Percentiles rank a stretch among this genome's conserved stretches.
Evolutionary conservation across 2,329 filamentous ascomycete genomes (phyloP).

Genomic region (Talaromyces sp.): DNA sequence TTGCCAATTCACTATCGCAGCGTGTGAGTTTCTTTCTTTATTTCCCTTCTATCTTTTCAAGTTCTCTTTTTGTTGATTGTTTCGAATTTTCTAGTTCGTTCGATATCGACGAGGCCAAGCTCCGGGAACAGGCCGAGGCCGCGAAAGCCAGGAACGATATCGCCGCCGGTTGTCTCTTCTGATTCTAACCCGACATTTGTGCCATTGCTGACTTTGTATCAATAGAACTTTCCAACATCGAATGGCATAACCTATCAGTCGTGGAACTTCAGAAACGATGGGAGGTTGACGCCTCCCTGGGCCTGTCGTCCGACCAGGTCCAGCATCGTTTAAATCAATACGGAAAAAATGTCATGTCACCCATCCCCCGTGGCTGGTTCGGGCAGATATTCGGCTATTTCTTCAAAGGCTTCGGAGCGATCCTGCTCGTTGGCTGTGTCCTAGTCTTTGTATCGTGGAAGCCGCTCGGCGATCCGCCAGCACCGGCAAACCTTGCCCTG

Average conservation of each 20-base stretch:
- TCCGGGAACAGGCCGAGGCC: conserved; percentile 37
- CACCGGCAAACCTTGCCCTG: conserved; percentile 64
- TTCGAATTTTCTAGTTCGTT: conserved; percentile 38
- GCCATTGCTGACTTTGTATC: background rate
- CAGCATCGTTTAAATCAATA: conserved; percentile 52
- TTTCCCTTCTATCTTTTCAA: background rate
- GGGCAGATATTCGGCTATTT: conserved; percentile 62
- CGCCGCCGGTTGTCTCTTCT: conserved; percentile 35
- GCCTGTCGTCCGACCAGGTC: conserved; percentile 57
- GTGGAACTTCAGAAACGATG: conserved; percentile 58
- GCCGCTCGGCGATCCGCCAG: conserved; percentile 66
- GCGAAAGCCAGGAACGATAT: conserved; percentile 41
- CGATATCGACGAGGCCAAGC: conserved; percentile 52
- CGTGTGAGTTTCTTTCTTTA: conserved; percentile 14
- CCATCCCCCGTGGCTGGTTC: conserved; percentile 57
- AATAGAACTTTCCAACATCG: conserved; percentile 54
- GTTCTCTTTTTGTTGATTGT: conserved; percentile 7
- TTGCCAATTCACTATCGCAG: conserved; percentile 29
- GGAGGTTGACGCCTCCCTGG: conserved; percentile 50
- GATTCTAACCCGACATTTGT: background rate
- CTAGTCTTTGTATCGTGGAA: conserved; percentile 74
- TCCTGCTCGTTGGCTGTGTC: conserved; percentile 63
- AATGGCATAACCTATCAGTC: conserved; percentile 60
- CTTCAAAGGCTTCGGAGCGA: conserved; percentile 70
- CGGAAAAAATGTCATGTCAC: conserved; percentile 62